These are phyloP conservation scores for Fusarium anguioides DNA, from an alignment of 2,329 filamentous ascomycete species.

Conservation along the genomic window DNA sequence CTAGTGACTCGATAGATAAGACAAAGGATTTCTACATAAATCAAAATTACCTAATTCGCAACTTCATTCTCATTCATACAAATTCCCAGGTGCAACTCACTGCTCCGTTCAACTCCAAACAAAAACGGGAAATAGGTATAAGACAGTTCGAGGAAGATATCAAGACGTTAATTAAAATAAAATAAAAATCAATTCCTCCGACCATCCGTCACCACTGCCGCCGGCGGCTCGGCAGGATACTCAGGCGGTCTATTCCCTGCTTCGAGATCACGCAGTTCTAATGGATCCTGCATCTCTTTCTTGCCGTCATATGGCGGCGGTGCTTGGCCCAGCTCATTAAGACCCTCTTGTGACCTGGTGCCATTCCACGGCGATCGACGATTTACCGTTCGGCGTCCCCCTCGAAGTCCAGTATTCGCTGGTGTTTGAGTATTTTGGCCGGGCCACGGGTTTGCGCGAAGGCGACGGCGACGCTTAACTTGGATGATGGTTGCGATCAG, in stretches of 20 bases:
- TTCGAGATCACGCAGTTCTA: conserved; percentile 46
- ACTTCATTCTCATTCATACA: not conserved
- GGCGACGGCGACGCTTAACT: conserved; percentile 54
- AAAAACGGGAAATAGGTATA: not conserved
- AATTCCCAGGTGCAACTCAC: not conserved
- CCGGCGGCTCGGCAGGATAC: conserved; percentile 44
- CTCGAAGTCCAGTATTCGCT: conserved; percentile 40
- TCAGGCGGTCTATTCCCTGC: conserved; percentile 44
- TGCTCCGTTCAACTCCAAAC: not conserved
- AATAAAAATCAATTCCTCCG: conserved; percentile 22
- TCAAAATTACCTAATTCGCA: not conserved
- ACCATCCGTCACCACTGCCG: conserved; percentile 38
- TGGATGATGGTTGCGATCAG: conserved; percentile 56
- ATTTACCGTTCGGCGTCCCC: conserved; percentile 15
- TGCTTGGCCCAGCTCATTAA: conserved; percentile 72
- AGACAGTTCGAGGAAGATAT: not conserved
- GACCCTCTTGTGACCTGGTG: conserved; percentile 60
- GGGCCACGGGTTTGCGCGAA: conserved; percentile 28
- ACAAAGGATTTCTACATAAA: too few species aligned
- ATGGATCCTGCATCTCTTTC: conserved; percentile 39
- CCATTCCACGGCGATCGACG: conserved; percentile 44
- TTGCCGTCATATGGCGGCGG: conserved; percentile 69
- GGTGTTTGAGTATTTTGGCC: conserved; percentile 14
- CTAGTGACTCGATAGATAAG: not conserved
- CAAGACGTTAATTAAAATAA: too few species aligned